These are phyloP conservation scores for Cucurbita ficifolia DNA, from an alignment of 306 rosid species.

Conservation along the genomic window DNA sequence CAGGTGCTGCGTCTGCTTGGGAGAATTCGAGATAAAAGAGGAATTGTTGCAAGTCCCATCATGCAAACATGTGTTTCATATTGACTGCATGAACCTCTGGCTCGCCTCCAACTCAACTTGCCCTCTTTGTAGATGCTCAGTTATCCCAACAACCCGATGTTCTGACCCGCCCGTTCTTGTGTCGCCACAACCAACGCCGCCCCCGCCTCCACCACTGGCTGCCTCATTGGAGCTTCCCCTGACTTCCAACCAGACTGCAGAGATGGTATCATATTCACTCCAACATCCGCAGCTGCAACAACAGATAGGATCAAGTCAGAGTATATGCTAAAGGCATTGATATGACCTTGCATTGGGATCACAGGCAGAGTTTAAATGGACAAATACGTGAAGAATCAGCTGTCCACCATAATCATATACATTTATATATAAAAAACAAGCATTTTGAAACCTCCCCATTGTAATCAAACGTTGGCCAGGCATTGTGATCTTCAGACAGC, in stretches of 20 bases:
- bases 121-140: conserved; percentile 67
- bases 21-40: conserved; percentile 64
- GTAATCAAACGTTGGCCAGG: not conserved
- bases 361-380: not conserved
- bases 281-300: conserved; percentile 8
- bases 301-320: conserved; percentile 7
- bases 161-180: not conserved
- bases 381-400: not conserved
- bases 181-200: not conserved
- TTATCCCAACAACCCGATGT: conserved; percentile 19
- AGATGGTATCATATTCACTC: not conserved
- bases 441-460: not conserved
- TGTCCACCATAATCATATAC: not conserved
- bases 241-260: conserved; percentile 8
- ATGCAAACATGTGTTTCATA: conserved; percentile 75
- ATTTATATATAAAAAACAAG: not conserved
- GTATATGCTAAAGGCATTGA: not conserved
- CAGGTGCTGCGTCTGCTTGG: conserved; percentile 83
- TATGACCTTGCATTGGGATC: not conserved
- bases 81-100: conserved; percentile 65
- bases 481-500: not conserved
- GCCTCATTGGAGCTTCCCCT: not conserved
- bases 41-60: conserved; percentile 52
- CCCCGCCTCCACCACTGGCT: not conserved
- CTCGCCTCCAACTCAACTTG: conserved; percentile 62